Evolutionary conservation across 305 asterid species (phyloP).

Genomic region (Fraxinus latifolia): DNA sequence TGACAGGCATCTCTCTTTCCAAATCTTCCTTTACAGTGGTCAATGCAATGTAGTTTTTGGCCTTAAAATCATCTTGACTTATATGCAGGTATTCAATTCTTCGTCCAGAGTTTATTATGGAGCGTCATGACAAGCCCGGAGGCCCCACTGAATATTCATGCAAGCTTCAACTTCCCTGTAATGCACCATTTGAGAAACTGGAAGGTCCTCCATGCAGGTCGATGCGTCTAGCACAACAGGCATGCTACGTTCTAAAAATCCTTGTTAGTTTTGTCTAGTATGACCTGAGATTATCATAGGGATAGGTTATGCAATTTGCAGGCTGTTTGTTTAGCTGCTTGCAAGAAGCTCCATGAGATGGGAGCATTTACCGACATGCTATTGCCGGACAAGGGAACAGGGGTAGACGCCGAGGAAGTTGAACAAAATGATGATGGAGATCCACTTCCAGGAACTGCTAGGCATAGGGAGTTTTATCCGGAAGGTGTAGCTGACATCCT

Average conservation of each 20-base stretch:
- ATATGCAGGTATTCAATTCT: conserved; percentile 81
- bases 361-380: conserved; percentile 99
- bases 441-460: conserved; percentile 94
- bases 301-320: conserved; percentile 34
- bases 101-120: conserved; percentile 95
- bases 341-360: conserved; percentile 99
- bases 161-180: conserved; percentile 98
- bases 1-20: conserved; percentile 65
- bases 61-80: conserved; percentile 17
- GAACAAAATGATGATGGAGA: conserved; percentile 91
- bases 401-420: conserved; percentile 61
- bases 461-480: conserved; percentile 99
- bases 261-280: conserved; percentile 11
- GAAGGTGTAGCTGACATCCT: conserved; percentile 97
- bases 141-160: conserved; percentile 82
- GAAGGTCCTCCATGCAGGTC: conserved; percentile 97
- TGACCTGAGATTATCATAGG: conserved; percentile 19
- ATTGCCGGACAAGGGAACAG: conserved; percentile 94
- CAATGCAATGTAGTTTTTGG: conserved; percentile 16
- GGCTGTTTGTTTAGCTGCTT: conserved; percentile 99
- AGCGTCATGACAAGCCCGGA: conserved; percentile 79
- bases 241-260: conserved; percentile 32
- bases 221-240: conserved; percentile 98
- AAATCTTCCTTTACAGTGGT: conserved; percentile 4
- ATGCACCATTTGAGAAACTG: conserved; percentile 94